These are phyloP conservation scores for Pigoraptor vietnamica DNA, from an alignment of 78 protist genomes.

Conservation along the genomic window DNA sequence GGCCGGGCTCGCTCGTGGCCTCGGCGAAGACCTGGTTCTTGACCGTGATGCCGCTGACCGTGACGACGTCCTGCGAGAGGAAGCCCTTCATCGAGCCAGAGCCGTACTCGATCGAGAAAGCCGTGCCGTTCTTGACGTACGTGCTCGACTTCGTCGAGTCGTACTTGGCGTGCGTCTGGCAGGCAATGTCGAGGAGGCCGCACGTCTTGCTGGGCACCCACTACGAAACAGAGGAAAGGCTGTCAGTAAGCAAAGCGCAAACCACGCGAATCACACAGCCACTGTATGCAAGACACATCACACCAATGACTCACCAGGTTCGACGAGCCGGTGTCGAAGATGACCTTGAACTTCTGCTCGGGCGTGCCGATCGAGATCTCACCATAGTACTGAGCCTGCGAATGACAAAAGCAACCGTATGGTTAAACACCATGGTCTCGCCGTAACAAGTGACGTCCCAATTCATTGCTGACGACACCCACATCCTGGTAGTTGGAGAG, in stretches of 20 bases:
- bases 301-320: conserved; percentile 75
- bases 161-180: conserved; percentile 77
- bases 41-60: conserved; percentile 67
- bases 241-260: no score
- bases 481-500: not conserved
- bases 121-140: conserved; percentile 72
- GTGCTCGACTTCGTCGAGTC: conserved; percentile 60
- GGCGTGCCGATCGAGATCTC: conserved; percentile 92
- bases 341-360: conserved; percentile 82
- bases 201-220: conserved; percentile 62
- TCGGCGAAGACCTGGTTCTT: conserved; percentile 81
- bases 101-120: conserved; percentile 88
- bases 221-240: not conserved
- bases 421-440: not conserved
- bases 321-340: conserved; percentile 95
- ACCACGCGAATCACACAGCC: no score
- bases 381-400: conserved; percentile 90
- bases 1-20: conserved; percentile 84
- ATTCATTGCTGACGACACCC: not conserved
- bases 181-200: conserved; percentile 34
- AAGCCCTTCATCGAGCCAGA: conserved; percentile 85
- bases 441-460: not conserved
- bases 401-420: not conserved
- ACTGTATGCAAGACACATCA: no score
- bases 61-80: conserved; percentile 64